Evolutionary conservation across 2,329 filamentous ascomycete species (phyloP).

Genomic region (Verticillium alfalfae): DNA sequence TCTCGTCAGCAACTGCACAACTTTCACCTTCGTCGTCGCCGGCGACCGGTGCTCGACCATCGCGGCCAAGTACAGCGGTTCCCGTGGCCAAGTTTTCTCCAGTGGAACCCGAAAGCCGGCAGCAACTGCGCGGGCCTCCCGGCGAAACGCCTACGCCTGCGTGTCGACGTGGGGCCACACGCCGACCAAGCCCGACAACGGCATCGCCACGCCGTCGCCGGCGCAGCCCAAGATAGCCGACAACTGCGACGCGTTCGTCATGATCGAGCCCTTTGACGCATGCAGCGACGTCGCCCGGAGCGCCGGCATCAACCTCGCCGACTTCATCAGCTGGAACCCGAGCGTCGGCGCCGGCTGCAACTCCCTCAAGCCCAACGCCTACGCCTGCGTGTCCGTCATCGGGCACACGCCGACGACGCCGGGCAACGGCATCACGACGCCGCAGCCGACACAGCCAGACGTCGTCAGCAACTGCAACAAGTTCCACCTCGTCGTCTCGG

Average conservation of each 20-base stretch:
- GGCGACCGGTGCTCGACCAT: slow-evolving; percentile 19
- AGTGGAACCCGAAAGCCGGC: slow-evolving; percentile 4
- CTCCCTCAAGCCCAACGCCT: slow-evolving; percentile 8
- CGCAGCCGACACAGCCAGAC: slow-evolving; percentile 6
- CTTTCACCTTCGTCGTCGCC: slow-evolving; percentile 15
- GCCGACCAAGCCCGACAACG: slow-evolving; percentile 5
- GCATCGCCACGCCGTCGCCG: slow-evolving; percentile 18
- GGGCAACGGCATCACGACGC: slow-evolving; percentile 7
- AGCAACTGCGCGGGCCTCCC: slow-evolving; percentile 2
- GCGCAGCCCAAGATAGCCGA: slow-evolving; percentile 19
- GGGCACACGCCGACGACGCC: slow-evolving; percentile 4
- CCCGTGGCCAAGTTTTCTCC: slow-evolving; percentile 16
- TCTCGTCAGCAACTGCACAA: slow-evolving; percentile 20
- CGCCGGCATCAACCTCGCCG: slow-evolving; percentile 14
- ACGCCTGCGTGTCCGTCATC: slow-evolving; percentile 9
- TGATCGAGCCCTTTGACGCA: slow-evolving; percentile 12
- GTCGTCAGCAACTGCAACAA: slow-evolving; percentile 8
- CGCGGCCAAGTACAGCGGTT: slow-evolving; percentile 14
- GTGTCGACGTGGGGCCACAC: slow-evolving; percentile 1
- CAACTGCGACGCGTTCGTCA: slow-evolving; percentile 21
- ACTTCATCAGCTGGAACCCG: slow-evolving; percentile 18
- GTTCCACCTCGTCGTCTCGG: slow-evolving; percentile 4
- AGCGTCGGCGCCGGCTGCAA: slow-evolving; percentile 8
- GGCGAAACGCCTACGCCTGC: slow-evolving; percentile 5
- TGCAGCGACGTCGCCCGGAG: slow-evolving; percentile 16